Percentiles rank a stretch among this genome's conserved stretches.
These are phyloP conservation scores for Epichloe festucae DNA, from an alignment of 2,329 filamentous ascomycete genomes.

Conservation along the genomic window DNA sequence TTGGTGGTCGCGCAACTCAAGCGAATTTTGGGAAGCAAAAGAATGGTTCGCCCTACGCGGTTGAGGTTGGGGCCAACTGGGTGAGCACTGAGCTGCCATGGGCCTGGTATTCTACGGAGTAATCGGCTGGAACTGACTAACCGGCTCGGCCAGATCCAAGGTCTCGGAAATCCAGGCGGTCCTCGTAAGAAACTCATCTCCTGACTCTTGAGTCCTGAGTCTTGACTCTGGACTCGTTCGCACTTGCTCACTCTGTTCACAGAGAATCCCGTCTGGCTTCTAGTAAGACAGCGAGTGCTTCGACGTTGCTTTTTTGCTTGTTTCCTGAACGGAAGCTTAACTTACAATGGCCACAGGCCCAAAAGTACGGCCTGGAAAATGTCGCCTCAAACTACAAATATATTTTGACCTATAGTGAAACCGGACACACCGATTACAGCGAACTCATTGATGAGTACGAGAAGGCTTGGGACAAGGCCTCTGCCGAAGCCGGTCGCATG, in stretches of 20 bases:
- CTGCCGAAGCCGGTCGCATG: slow-evolving; percentile 42
- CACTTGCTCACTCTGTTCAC: slow-evolving; percentile 5
- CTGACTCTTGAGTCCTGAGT: not conserved
- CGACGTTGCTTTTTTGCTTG: not conserved
- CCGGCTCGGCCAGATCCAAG: slow-evolving; percentile 13
- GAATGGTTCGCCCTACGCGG: slow-evolving; percentile 38
- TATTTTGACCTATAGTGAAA: slow-evolving; percentile 47
- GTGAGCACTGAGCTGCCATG: slow-evolving; percentile 10
- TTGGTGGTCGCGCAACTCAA: slow-evolving; percentile 50
- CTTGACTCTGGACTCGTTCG: too few relatives aligned
- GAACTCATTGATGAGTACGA: slow-evolving; percentile 37
- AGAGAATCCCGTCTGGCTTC: slow-evolving; percentile 50
- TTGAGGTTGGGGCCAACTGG: slow-evolving; percentile 61
- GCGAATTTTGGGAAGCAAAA: slow-evolving; percentile 38
- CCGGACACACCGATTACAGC: slow-evolving; percentile 37
- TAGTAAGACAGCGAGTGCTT: slow-evolving; percentile 16
- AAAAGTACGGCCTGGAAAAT: slow-evolving; percentile 44
- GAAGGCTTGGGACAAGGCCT: slow-evolving; percentile 29
- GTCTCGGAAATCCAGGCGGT: slow-evolving; percentile 12
- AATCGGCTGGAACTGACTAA: not conserved
- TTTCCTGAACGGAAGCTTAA: not conserved
- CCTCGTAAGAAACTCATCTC: slow-evolving; percentile 9
- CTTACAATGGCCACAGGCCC: slow-evolving; percentile 19
- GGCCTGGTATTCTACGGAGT: not conserved
- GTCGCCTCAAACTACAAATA: slow-evolving; percentile 44